Percentiles rank a stretch among this genome's conserved stretches.
Evolutionary conservation across 352 stramenopile genomes (phyloP).

Genomic region (Phytophthora europaea): DNA sequence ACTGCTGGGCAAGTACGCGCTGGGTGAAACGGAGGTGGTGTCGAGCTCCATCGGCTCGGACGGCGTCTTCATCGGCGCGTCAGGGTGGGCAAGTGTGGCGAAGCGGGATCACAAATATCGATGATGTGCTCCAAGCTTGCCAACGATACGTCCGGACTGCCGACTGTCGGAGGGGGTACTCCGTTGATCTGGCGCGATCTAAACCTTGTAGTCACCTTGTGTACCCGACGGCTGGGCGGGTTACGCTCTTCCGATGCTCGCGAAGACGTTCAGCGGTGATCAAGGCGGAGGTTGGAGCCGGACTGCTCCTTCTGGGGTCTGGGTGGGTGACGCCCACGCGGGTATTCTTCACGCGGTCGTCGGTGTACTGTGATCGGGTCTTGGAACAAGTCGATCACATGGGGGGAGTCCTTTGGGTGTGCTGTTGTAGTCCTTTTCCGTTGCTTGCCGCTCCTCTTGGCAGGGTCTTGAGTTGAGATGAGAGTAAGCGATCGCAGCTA

Average conservation of each 20-base stretch:
- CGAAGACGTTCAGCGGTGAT: neutral
- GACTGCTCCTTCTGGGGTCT: neutral
- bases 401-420: too few species aligned
- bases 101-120: neutral
- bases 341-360: neutral
- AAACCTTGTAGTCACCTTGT: neutral
- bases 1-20: slow-evolving; percentile 59
- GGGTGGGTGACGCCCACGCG: too few species aligned
- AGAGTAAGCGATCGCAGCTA: too few species aligned
- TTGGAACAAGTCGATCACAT: neutral
- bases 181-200: neutral
- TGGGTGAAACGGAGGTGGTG: slow-evolving; percentile 60
- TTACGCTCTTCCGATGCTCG: neutral
- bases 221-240: neutral
- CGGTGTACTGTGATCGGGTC: neutral
- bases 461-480: too few species aligned
- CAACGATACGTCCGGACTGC: neutral
- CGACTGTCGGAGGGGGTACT: neutral
- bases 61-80: slow-evolving; percentile 77
- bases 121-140: neutral
- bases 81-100: too few species aligned
- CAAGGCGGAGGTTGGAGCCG: neutral
- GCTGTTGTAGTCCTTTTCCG: too few species aligned
- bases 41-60: slow-evolving; percentile 78
- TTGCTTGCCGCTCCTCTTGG: too few species aligned